phyloP scores from a whole-genome alignment of 495 filamentous ascomycete genomes.

The Trichoderma parareesei region DNA sequence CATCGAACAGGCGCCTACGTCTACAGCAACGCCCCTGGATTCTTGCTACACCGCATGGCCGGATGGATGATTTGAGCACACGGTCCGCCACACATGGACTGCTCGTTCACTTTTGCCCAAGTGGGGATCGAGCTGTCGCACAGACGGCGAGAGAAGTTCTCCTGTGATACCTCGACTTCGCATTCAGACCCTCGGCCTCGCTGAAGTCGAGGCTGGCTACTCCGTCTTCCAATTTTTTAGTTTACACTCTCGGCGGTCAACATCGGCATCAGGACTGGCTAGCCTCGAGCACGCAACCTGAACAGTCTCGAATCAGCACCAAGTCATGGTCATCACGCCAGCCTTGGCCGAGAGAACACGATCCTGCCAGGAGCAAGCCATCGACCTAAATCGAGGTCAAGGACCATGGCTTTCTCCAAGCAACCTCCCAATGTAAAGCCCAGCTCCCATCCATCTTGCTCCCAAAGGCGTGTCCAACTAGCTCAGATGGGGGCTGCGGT shows the following conservation, averaged over 20 bases:
- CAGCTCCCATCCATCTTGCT: neutral
- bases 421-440: neutral
- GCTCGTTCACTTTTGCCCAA: conserved; percentile 1
- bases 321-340: neutral
- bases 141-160: neutral
- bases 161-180: conserved; percentile 1
- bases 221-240: neutral
- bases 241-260: neutral
- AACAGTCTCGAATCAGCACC: neutral
- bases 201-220: neutral
- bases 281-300: neutral
- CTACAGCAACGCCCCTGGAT: neutral
- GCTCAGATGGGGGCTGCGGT: no score
- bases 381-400: neutral
- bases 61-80: neutral
- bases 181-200: neutral
- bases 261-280: neutral
- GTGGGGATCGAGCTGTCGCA: neutral
- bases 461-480: no score
- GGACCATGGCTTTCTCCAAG: neutral
- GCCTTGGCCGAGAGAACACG: neutral
- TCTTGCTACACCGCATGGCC: neutral
- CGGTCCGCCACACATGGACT: neutral
- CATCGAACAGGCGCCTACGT: neutral
- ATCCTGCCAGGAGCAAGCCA: neutral